Evolutionary conservation across 345 rosid species (phyloP).

Genomic region (Microcos paniculata): DNA sequence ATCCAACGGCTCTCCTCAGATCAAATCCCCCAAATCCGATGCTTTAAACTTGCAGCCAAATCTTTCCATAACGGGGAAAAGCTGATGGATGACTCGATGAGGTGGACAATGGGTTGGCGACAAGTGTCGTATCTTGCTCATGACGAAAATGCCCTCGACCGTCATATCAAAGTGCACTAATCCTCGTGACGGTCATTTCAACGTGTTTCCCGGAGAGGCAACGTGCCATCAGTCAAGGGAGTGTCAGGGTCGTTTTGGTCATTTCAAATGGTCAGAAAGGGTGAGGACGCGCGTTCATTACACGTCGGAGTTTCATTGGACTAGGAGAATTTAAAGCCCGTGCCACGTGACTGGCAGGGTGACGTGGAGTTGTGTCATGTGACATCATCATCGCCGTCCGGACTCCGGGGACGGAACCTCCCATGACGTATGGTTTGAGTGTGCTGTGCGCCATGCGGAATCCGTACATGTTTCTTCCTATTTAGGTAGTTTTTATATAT

Average conservation of each 20-base stretch:
- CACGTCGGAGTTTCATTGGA: slow-evolving; percentile 1
- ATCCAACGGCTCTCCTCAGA: slow-evolving; percentile 9
- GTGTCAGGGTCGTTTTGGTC: slow-evolving; percentile 23
- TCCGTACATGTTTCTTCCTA: slow-evolving; percentile 16
- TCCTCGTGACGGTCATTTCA: slow-evolving; percentile 20
- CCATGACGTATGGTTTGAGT: slow-evolving; percentile 13
- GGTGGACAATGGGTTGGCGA: not conserved
- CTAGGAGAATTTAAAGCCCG: not conserved
- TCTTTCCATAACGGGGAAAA: slow-evolving; percentile 10
- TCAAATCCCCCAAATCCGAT: not conserved
- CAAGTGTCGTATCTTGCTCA: not conserved
- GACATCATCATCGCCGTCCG: slow-evolving; percentile 28
- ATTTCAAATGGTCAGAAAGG: not conserved
- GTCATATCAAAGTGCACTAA: slow-evolving; percentile 28
- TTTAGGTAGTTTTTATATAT: not conserved
- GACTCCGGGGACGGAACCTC: not conserved
- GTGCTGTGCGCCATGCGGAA: slow-evolving; percentile 2
- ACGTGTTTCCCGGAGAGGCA: not conserved
- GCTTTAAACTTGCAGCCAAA: slow-evolving; percentile 15
- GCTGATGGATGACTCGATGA: not conserved
- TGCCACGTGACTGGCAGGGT: slow-evolving; percentile 25
- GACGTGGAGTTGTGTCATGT: slow-evolving; percentile 28
- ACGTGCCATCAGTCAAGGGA: not conserved
- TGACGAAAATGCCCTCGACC: slow-evolving; percentile 19
- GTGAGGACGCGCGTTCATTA: not conserved